Conservation (phyloP, 2,329 filamentous ascomycete species). For the Capronia epimyces region DNA sequence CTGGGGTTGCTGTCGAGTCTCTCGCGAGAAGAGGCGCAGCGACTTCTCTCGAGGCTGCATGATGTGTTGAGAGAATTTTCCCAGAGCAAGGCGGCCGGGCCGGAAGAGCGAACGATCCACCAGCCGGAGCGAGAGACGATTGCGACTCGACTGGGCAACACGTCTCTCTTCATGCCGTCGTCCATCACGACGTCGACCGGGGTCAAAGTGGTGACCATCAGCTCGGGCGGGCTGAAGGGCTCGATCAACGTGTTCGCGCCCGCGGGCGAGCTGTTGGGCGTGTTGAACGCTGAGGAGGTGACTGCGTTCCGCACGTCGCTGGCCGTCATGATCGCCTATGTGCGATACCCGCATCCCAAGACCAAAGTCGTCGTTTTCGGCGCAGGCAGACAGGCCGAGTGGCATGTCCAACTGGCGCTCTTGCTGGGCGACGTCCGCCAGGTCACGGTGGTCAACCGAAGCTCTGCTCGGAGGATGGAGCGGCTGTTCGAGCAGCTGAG, state of each 20-base stretch:
- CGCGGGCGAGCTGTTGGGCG: constrained; percentile 57
- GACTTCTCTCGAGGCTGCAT: constrained; percentile 36
- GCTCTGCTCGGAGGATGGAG: constrained; percentile 52
- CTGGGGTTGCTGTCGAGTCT: constrained; percentile 13
- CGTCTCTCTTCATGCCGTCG: constrained; percentile 70
- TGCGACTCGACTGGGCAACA: constrained; percentile 40
- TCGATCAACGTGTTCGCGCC: constrained; percentile 64
- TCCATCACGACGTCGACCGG: constrained; percentile 59
- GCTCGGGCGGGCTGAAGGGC: constrained; percentile 52
- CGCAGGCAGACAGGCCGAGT: constrained; percentile 47
- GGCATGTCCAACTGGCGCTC: constrained; percentile 46
- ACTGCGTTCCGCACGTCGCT: constrained; percentile 78
- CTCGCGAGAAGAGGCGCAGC: constrained; percentile 30
- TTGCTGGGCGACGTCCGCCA: constrained; percentile 51
- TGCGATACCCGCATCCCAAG: constrained; percentile 13
- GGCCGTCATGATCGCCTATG: constrained; percentile 53
- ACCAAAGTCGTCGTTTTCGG: constrained; percentile 42
- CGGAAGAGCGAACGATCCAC: constrained; percentile 31
- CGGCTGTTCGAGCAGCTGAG: constrained; percentile 37
- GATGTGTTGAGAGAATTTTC: constrained; percentile 35
- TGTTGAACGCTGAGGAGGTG: constrained; percentile 67
- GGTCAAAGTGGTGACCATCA: constrained; percentile 66
- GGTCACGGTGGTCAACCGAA: constrained; percentile 72
- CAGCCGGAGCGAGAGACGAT: constrained; percentile 43
- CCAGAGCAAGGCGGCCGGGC: constrained; percentile 29